Base-by-base conservation (phyloP, 306 rosid genomes). In the Corylus avellana region DNA sequence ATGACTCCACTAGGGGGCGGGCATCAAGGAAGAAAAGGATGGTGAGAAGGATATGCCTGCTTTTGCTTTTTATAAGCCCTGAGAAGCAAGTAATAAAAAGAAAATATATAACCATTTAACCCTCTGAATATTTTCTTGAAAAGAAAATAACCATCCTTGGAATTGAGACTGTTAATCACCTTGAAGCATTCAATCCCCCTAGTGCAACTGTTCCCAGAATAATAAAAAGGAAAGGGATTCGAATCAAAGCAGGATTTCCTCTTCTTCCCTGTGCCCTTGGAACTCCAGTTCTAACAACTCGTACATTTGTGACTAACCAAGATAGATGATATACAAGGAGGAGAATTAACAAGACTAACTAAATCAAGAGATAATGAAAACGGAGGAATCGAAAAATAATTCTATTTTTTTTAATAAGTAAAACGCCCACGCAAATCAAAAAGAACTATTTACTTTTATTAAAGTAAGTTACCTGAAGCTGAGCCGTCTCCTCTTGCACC, bases 11-110 rank as follows among this genome's bases (percentile, higher is more conserved):
- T 46, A 2, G 20, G 50, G 70, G 53, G 47, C 13, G 48, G 77
- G 61, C 61, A 66, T 91, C 91, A 91, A 70, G 96, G 96, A 79
- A 91, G 92, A 88, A 92, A 90, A 54, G 97, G 97, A 86, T 92
- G 89, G 88, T 92, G 92, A 37, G 97, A 92, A 78, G 93, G 93
- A 84, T 87, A 87, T 27, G 81, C 78, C 79, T 87, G 87, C 85
- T 90, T 90, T 62, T 92, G 90, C 84, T 72, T 90, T 85, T 77
- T 89, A 83, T 89, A 90, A 74, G 97, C 93, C 90, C 95, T 90
- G 93, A 18, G 14, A 32, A 58, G 75, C 53, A 75, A 32, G 58
- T 25, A 51, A 75, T 48, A 79, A 12, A 78, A 79, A 80, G 22
- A 46, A 56, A 35, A 2, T 57, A 50, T 78, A 78, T 13, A 11